phyloP scores from a whole-genome alignment of 2,329 filamentous ascomycete genomes.

The Aureobasidium zeae region DNA sequence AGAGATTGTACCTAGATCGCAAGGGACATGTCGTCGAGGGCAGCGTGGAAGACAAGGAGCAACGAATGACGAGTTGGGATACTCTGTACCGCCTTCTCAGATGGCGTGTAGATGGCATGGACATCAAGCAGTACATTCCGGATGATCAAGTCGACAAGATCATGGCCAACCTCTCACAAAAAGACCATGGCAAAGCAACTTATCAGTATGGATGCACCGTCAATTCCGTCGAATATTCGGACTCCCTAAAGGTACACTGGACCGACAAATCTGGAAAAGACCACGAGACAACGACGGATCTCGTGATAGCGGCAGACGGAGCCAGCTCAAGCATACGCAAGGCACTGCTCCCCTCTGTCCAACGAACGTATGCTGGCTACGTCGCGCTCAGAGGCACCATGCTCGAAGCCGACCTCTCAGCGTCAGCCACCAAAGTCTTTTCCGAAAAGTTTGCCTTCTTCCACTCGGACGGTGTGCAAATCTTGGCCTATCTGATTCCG shows the following conservation, averaged over 20 bases:
- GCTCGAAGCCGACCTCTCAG: conserved; percentile 29
- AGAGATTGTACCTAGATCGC: conserved; percentile 24
- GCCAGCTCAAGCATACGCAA: conserved; percentile 24
- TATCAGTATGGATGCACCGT: conserved; percentile 27
- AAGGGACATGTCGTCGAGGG: conserved; percentile 24
- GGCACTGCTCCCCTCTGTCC: conserved; percentile 22
- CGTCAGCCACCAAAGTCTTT: conserved; percentile 26
- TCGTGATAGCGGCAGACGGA: conserved; percentile 39
- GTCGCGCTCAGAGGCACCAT: conserved; percentile 27
- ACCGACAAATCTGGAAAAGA: conserved; percentile 21
- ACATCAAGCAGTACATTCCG: conserved; percentile 24
- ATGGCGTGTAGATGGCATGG: conserved; percentile 37
- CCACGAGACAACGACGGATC: conserved; percentile 25
- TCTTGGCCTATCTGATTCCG: conserved; percentile 39
- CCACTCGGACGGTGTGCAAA: conserved; percentile 30
- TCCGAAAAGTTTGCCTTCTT: conserved; percentile 35
- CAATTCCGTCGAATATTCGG: conserved; percentile 21
- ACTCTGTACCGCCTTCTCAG: conserved; percentile 38
- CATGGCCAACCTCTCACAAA: not conserved
- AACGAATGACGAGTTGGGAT: conserved; percentile 44
- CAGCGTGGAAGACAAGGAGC: conserved; percentile 27
- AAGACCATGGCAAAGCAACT: conserved; percentile 18
- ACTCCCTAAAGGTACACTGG: conserved; percentile 23
- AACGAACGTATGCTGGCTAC: conserved; percentile 27
- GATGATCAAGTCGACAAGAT: conserved; percentile 8